Conservation (phyloP, 2,329 filamentous ascomycete species). For the Magnaporthiopsis rhizophila region DNA sequence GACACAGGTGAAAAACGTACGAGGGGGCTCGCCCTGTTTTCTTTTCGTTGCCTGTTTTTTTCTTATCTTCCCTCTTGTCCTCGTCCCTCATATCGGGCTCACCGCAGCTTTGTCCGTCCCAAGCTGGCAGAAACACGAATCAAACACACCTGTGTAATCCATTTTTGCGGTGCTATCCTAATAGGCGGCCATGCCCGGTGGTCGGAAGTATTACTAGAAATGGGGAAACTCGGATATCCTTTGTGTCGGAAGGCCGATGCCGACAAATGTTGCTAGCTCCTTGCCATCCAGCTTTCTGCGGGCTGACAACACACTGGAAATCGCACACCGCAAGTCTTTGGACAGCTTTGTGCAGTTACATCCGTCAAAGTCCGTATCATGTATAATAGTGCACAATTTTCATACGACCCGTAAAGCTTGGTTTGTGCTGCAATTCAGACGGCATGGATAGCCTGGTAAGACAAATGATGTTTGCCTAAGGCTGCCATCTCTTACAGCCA, state of each 20-base stretch:
- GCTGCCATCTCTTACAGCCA: not conserved
- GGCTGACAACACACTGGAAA: not conserved
- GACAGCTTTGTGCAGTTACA: not conserved
- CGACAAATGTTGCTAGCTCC: not conserved
- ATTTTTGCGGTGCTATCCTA: no score
- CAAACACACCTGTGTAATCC: not conserved
- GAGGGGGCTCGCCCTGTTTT: not conserved
- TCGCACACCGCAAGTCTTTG: not conserved
- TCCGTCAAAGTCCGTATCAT: not conserved
- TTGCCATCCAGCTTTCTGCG: no score
- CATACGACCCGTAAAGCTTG: no score
- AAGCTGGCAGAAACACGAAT: not conserved
- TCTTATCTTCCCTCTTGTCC: not conserved
- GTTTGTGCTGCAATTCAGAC: not conserved
- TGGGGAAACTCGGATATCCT: no score
- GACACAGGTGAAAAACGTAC: not conserved
- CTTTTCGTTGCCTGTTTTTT: not conserved
- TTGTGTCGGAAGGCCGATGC: not conserved
- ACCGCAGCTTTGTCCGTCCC: not conserved
- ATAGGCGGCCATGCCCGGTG: no score
- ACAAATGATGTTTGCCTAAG: not conserved
- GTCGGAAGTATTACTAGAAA: not conserved
- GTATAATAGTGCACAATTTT: not conserved
- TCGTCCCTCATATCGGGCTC: not conserved
- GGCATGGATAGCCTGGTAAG: not conserved